These are phyloP conservation scores for Neopestalotiopsis rosae DNA, from an alignment of 2,329 filamentous ascomycete species.

Conservation along the genomic window DNA sequence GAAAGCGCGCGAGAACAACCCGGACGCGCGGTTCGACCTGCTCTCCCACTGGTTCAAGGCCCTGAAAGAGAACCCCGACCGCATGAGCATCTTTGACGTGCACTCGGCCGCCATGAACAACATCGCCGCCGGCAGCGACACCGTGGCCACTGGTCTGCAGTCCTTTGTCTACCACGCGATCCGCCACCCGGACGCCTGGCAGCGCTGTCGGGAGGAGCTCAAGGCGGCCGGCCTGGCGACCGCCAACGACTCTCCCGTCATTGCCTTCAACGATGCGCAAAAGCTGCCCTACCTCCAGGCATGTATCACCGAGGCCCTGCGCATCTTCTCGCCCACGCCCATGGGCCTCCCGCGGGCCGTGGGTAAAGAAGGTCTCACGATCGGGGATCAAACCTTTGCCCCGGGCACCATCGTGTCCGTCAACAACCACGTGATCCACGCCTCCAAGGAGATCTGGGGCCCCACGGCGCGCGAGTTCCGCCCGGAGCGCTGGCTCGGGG, in stretches of 20 bases:
- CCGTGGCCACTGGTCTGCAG: constrained; percentile 13
- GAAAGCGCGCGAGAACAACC: constrained; percentile 15
- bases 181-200: constrained; percentile 14
- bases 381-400: constrained; percentile 13
- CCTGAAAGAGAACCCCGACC: constrained; percentile 11
- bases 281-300: constrained; percentile 12
- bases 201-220: constrained; percentile 9
- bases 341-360: constrained; percentile 18
- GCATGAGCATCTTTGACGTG: constrained; percentile 13
- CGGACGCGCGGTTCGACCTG: constrained; percentile 20
- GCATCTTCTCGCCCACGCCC: not conserved
- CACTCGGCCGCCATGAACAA: not conserved
- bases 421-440: constrained; percentile 18
- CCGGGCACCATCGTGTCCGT: constrained; percentile 13
- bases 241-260: not conserved
- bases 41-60: constrained; percentile 18
- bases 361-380: not conserved
- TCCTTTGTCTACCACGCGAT: constrained; percentile 15
- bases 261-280: not conserved
- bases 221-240: not conserved
- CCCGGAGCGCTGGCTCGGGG: constrained; percentile 6
- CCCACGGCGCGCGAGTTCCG: constrained; percentile 10
- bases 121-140: not conserved
- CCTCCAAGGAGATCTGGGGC: constrained; percentile 19
- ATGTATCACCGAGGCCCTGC: constrained; percentile 9